phyloP scores from a whole-genome alignment of 1,284 basidiomycete genomes.

The Lentinus polychrous region DNA sequence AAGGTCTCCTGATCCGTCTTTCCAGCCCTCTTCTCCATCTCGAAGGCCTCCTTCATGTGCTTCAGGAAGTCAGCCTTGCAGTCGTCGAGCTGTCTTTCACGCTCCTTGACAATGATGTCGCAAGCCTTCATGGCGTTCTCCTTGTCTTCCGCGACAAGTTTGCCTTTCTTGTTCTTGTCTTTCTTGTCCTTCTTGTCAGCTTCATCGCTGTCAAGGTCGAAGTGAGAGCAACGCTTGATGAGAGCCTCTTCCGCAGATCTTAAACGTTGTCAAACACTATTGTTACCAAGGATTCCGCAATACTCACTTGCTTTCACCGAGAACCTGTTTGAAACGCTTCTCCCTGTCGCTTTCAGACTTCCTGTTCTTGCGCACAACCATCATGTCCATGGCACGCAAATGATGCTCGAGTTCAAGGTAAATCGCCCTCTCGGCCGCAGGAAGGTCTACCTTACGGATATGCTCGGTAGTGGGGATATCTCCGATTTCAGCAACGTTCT shows the following conservation, averaged over 20 bases:
- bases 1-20: conserved; percentile 63
- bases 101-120: conserved; percentile 83
- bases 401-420: conserved; percentile 96
- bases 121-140: conserved; percentile 87
- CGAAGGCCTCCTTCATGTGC: conserved; percentile 61
- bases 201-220: conserved; percentile 65
- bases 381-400: conserved; percentile 73
- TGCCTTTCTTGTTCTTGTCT: conserved; percentile 66
- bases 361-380: conserved; percentile 79
- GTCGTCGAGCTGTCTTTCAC: conserved; percentile 70
- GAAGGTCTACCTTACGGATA: conserved; percentile 65
- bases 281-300: background rate
- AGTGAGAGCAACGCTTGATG: conserved; percentile 90
- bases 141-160: background rate
- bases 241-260: conserved; percentile 80
- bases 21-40: conserved; percentile 60
- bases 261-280: conserved; percentile 3
- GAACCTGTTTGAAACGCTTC: conserved; percentile 77
- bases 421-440: conserved; percentile 91
- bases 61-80: conserved; percentile 71
- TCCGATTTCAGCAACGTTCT: conserved; percentile 96
- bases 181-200: conserved; percentile 35
- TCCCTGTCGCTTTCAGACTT: conserved; percentile 91
- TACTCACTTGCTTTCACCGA: conserved; percentile 82
- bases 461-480: conserved; percentile 82